phyloP scores from a whole-genome alignment of 73 alveolate species.

The Paramecium caudatum region DNA sequence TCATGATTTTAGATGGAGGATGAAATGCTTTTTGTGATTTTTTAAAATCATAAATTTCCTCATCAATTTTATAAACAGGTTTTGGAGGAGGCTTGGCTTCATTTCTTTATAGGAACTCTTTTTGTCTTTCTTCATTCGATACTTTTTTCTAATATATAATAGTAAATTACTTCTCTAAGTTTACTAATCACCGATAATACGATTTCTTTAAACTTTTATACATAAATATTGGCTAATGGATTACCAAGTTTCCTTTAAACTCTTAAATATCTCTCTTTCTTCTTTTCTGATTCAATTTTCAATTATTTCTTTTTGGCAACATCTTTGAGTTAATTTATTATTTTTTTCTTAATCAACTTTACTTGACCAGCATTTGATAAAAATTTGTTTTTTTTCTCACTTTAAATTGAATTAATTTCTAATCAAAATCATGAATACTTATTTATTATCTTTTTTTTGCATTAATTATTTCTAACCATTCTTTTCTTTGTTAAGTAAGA shows the following conservation, averaged over 20 bases:
- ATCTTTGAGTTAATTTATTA: slow-evolving; percentile 26
- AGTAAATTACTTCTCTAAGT: slow-evolving; percentile 33
- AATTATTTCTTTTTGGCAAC: slow-evolving; percentile 30
- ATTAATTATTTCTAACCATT: slow-evolving; percentile 44
- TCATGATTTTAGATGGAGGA: slow-evolving; percentile 61
- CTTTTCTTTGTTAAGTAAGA: neutral
- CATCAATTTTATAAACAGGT: neutral
- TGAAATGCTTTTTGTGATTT: slow-evolving; percentile 63
- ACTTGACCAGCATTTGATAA: neutral
- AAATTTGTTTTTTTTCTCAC: slow-evolving; percentile 2
- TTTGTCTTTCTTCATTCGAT: slow-evolving; percentile 32
- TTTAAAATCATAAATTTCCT: slow-evolving; percentile 2
- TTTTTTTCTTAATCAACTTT: slow-evolving; percentile 19
- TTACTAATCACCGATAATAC: neutral
- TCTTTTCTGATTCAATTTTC: neutral
- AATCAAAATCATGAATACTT: neutral
- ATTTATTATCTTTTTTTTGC: neutral
- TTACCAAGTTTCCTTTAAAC: slow-evolving; percentile 1
- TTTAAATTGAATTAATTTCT: neutral
- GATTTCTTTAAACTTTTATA: slow-evolving; percentile 51
- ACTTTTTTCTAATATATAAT: neutral
- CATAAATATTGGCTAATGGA: slow-evolving; percentile 67
- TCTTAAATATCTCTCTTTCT: neutral
- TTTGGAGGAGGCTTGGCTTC: slow-evolving; percentile 64
- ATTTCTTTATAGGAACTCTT: slow-evolving; percentile 33